Base-by-base conservation (phyloP, 345 rosid genomes). In the Mallotus nudiflorus region DNA sequence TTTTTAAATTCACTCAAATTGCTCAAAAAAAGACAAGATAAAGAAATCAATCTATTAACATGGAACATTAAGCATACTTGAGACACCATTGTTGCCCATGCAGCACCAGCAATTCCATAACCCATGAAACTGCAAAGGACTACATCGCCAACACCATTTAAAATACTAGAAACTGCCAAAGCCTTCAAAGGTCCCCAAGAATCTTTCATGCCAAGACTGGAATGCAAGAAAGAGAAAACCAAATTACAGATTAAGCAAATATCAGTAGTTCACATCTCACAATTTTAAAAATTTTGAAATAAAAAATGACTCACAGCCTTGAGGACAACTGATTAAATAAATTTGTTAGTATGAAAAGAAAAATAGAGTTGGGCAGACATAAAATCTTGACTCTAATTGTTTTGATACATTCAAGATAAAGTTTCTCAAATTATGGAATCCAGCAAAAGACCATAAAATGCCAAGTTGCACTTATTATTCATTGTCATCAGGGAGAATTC, bases 141-240 rank as follows among this genome's bases (percentile, higher is more conserved):
- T 22, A 92, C 72, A 76, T 87, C 93, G 73, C 97, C 99, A 65
- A 87, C 62, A 65, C 82, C 89, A 61, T 95, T 95, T 66, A 95
- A 78, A 48, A 83, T 81, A 75, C 89, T 89, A 62, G 97, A 88
- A 72, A 85, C 87, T 14, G 84, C 89, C 73, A 92, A 78, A 37
- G 97, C 97, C 85, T 90, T 95, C 72, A 95, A 60, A 74, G 97
- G 99, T 49, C 93, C 97, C 96, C 91, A 90, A n/a, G 96, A 92
- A 67, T 95, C 99, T 85, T 90, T 91, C 97, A 95, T 92, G 67
- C 99, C 99, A 53, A 95, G 97, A 81, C 99, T 92, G 90, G 14
- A 58, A 70, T 73, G 37, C 39, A 48, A 28, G n/a, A 45, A 55
- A 31, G 51, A 63, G 8, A 49, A 66, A 49, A n/a, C 25, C 7